phyloP scores from a whole-genome alignment of 2,329 filamentous ascomycete genomes.

The Penicillium corylophilum region DNA sequence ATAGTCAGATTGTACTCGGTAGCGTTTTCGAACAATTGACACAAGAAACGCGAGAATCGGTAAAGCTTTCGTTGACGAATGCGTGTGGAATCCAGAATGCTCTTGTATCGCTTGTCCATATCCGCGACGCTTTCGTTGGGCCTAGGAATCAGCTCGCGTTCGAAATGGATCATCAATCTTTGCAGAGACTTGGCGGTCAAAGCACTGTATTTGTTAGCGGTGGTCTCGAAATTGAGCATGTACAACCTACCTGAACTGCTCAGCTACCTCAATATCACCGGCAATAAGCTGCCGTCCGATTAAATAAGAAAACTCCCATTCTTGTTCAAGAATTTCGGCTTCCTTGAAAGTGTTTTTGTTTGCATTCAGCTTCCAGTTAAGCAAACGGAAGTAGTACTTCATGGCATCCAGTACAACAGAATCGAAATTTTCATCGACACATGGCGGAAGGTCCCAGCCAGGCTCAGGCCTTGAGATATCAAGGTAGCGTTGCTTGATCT shows the following conservation, averaged over 20 bases:
- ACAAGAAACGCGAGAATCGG: conserved; percentile 86
- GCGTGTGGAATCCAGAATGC: conserved; percentile 90
- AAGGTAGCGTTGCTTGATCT: conserved; percentile 87
- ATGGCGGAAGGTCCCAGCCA: conserved; percentile 93
- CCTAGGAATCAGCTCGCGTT: conserved; percentile 81
- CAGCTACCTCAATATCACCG: conserved; percentile 93
- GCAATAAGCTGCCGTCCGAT: conserved; percentile 88
- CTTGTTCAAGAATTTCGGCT: conserved; percentile 92
- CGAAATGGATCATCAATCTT: conserved; percentile 85
- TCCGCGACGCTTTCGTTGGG: conserved; percentile 80
- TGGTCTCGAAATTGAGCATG: not conserved
- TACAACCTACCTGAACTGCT: conserved; percentile 73
- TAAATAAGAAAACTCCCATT: conserved; percentile 96
- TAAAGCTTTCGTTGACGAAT: conserved; percentile 95
- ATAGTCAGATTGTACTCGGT: conserved; percentile 85
- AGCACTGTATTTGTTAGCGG: conserved; percentile 52
- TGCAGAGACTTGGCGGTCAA: conserved; percentile 90
- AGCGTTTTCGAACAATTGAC: conserved; percentile 92
- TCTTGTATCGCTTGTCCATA: conserved; percentile 97
- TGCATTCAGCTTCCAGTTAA: conserved; percentile 95
- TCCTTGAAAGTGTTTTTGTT: conserved; percentile 99
- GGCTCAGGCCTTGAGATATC: conserved; percentile 80
- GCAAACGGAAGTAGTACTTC: conserved; percentile 97
- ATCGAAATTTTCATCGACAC: conserved; percentile 96
- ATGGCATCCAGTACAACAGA: conserved; percentile 86